Evolutionary conservation across 2,329 filamentous ascomycete genomes (phyloP).

Genomic region (Erysiphe pulchra): DNA sequence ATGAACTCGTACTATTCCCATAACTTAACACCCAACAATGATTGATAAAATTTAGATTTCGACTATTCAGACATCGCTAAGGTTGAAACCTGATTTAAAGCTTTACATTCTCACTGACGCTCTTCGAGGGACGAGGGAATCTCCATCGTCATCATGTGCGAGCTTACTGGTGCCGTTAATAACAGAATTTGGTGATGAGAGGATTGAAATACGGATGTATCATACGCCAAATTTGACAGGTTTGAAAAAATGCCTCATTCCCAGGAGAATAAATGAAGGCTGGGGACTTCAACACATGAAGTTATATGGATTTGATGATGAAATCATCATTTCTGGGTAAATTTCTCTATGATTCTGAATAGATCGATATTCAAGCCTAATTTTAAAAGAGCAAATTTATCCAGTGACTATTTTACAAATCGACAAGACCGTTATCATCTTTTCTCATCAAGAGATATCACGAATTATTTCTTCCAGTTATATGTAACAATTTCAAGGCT

Average conservation of each 20-base stretch:
- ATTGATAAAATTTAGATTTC: constrained; percentile 28
- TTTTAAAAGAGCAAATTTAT: constrained; percentile 47
- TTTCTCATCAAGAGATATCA: constrained; percentile 53
- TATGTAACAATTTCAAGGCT: constrained; percentile 55
- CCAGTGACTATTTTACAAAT: constrained; percentile 85
- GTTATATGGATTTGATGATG: constrained; percentile 83
- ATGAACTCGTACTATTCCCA: constrained; percentile 37
- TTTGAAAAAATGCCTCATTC: constrained; percentile 56
- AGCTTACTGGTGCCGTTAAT: constrained; percentile 71
- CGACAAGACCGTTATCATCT: constrained; percentile 86
- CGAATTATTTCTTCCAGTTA: constrained; percentile 58
- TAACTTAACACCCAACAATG: constrained; percentile 1
- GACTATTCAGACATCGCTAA: constrained; percentile 50
- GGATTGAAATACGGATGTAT: constrained; percentile 90
- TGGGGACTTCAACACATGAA: constrained; percentile 99
- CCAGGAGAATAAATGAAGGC: constrained; percentile 82
- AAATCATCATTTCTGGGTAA: constrained; percentile 79
- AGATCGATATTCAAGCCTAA: constrained; percentile 1
- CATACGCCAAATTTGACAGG: constrained; percentile 92
- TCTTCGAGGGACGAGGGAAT: constrained; percentile 72
- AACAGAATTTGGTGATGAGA: constrained; percentile 52
- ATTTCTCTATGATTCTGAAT: constrained; percentile 3
- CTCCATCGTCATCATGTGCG: constrained; percentile 62
- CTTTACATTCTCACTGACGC: constrained; percentile 83
- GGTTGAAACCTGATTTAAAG: constrained; percentile 46